Conservation (phyloP, 2,329 filamentous ascomycete genomes). For the Pseudopithomyces chartarum region DNA sequence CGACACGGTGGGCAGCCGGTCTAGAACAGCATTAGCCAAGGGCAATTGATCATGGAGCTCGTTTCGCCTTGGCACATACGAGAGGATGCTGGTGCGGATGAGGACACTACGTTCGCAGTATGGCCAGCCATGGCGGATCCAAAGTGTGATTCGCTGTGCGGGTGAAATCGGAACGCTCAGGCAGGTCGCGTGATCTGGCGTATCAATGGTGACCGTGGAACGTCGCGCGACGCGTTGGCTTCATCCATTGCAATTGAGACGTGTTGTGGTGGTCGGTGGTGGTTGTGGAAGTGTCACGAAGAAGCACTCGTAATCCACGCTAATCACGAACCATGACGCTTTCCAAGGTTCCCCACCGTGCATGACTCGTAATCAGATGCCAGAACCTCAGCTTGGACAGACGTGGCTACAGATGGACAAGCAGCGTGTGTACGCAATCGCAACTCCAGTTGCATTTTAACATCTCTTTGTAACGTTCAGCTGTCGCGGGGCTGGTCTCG, state of each 20-base stretch:
- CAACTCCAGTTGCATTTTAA: background rate
- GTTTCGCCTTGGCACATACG: slow-evolving; percentile 35
- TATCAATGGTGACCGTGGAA: slow-evolving; percentile 2
- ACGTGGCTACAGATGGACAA: background rate
- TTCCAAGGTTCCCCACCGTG: slow-evolving; percentile 24
- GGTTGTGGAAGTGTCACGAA: slow-evolving; percentile 10
- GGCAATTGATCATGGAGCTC: background rate
- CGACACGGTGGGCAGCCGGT: slow-evolving; percentile 77
- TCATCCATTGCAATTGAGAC: background rate
- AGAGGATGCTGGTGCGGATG: slow-evolving; percentile 39
- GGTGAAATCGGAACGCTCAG: slow-evolving; percentile 5
- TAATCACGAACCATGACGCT: slow-evolving; percentile 22
- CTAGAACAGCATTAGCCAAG: slow-evolving; percentile 49
- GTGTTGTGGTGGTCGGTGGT: background rate
- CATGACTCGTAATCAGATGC: slow-evolving; percentile 31
- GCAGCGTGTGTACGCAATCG: background rate
- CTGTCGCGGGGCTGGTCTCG: background rate
- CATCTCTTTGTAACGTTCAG: background rate
- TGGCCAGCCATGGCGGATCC: slow-evolving; percentile 35
- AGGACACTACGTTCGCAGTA: slow-evolving; percentile 30
- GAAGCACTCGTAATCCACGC: background rate
- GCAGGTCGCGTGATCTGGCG: slow-evolving; percentile 28
- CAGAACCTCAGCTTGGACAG: background rate
- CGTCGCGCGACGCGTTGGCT: slow-evolving; percentile 25
- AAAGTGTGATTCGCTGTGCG: slow-evolving; percentile 4